phyloP scores from a whole-genome alignment of 495 filamentous ascomycete genomes.

The Hyaloscypha finlandica region DNA sequence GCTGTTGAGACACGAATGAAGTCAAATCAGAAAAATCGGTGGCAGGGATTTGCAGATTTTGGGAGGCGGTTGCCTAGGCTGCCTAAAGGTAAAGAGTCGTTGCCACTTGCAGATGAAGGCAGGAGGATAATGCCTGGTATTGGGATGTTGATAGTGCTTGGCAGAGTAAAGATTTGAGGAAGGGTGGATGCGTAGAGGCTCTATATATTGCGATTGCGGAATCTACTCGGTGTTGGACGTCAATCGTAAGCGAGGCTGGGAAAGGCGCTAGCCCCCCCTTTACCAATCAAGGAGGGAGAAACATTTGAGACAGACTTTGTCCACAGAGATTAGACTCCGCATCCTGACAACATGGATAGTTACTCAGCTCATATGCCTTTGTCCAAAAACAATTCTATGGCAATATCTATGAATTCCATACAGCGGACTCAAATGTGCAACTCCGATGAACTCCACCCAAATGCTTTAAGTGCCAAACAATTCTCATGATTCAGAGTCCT shows the following conservation, averaged over 20 bases:
- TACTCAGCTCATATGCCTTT: background rate
- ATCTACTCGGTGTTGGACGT: background rate
- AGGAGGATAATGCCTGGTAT: background rate
- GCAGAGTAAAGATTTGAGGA: background rate
- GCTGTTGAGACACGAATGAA: background rate
- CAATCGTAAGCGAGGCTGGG: background rate
- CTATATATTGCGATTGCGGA: background rate
- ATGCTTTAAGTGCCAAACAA: slow-evolving; percentile 1
- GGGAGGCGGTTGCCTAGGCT: background rate
- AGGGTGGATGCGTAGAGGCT: background rate
- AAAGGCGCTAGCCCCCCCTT: background rate
- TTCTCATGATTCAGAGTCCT: slow-evolving; percentile 11
- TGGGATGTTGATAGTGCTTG: background rate
- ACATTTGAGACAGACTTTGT: too few species aligned
- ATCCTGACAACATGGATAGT: background rate
- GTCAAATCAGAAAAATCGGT: background rate
- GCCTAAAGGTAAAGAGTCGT: background rate
- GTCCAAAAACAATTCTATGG: background rate
- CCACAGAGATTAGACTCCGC: background rate
- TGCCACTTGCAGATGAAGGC: background rate
- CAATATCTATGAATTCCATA: background rate
- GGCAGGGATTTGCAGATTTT: background rate
- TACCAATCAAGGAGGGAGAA: background rate
- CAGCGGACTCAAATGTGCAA: background rate
- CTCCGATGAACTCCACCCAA: slow-evolving; percentile 1